Evolutionary conservation across 306 rosid genomes (phyloP).

Genomic region (Ochetophila trinervis): DNA sequence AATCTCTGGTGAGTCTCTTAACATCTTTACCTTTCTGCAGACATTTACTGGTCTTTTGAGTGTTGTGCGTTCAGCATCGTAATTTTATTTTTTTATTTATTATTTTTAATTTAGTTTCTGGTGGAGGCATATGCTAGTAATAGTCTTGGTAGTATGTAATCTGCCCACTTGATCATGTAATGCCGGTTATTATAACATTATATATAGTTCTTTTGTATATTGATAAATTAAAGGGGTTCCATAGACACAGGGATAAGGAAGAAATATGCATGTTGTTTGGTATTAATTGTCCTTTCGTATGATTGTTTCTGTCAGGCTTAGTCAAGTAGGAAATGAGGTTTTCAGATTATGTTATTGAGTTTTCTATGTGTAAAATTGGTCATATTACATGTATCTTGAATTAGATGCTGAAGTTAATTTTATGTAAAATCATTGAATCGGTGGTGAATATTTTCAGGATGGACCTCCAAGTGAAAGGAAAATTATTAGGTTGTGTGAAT

Average conservation of each 20-base stretch:
- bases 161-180: neutral
- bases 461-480: conserved; percentile 78
- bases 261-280: neutral
- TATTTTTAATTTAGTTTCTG: neutral
- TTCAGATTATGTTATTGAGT: neutral
- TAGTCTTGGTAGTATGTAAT: neutral
- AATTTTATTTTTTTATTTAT: neutral
- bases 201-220: neutral
- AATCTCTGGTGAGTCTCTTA: conserved; percentile 56
- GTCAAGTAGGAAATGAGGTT: conserved; percentile 1
- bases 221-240: neutral
- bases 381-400: neutral
- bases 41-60: too few species aligned
- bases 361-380: neutral
- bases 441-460: conserved; percentile 49
- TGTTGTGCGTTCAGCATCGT: neutral
- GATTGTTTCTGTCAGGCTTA: neutral
- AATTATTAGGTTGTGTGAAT: conserved; percentile 83
- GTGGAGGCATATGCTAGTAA: neutral
- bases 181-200: neutral
- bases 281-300: neutral
- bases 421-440: neutral
- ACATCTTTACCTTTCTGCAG: neutral
- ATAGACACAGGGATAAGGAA: neutral
- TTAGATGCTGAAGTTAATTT: conserved; percentile 8